A percentile compares a stretch with the other conserved stretches of the same genome.
These are phyloP conservation scores for Colletotrichum liriopes DNA, from an alignment of 2,329 filamentous ascomycete genomes.

Conservation along the genomic window DNA sequence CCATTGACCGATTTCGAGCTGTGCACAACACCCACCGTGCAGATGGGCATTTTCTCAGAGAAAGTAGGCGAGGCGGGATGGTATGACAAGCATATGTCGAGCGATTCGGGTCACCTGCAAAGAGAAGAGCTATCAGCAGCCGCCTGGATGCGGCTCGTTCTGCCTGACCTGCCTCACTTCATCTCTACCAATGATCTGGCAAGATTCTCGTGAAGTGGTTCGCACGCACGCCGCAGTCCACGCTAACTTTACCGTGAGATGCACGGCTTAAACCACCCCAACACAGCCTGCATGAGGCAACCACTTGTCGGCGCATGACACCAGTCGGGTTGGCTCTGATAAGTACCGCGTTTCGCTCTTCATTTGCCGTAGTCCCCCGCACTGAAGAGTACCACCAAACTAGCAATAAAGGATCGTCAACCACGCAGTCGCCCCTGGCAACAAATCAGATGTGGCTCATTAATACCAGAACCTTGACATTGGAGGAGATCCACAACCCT, in stretches of 20 bases:
- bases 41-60: not conserved
- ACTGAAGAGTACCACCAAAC: not conserved
- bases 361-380: not conserved
- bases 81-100: not conserved
- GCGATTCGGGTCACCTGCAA: no score
- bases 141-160: not conserved
- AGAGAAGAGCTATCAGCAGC: no score
- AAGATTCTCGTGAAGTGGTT: not conserved
- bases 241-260: not conserved
- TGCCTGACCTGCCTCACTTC: not conserved
- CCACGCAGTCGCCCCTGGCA: not conserved
- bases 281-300: not conserved
- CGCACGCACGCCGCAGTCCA: not conserved
- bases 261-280: not conserved
- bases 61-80: not conserved
- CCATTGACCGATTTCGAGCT: not conserved
- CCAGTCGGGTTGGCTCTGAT: not conserved
- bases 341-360: not conserved
- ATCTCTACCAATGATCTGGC: not conserved
- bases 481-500: slow-evolving; percentile 37
- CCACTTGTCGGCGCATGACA: not conserved
- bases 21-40: not conserved
- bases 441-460: slow-evolving; percentile 43
- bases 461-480: slow-evolving; percentile 34
- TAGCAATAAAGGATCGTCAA: not conserved